Evolutionary conservation across 345 rosid genomes (phyloP).

Genomic region (Aquilaria malaccensis): DNA sequence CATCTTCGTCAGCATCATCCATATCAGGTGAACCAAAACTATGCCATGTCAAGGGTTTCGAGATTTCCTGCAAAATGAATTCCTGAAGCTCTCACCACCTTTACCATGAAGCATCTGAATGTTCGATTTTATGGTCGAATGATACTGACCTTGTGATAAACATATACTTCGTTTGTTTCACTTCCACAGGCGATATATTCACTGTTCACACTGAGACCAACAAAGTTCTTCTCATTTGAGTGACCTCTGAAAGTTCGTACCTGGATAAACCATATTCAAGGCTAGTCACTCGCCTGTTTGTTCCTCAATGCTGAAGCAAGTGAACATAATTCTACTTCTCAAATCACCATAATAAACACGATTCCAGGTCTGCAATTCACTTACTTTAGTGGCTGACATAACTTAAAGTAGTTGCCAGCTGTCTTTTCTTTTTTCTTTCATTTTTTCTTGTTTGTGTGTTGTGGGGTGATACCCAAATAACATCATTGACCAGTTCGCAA

Average conservation of each 20-base stretch:
- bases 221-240: conserved; percentile 95
- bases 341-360: too few relatives aligned
- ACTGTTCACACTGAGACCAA: conserved; percentile 79
- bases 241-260: conserved; percentile 87
- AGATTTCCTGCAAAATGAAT: conserved; percentile 61
- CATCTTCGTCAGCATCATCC: conserved; percentile 82
- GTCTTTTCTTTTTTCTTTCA: too few relatives aligned
- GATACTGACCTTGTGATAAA: conserved; percentile 81
- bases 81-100: not conserved
- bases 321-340: too few relatives aligned
- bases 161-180: conserved; percentile 91
- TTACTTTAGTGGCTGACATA: too few relatives aligned
- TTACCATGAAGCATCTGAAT: not conserved
- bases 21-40: conserved; percentile 85
- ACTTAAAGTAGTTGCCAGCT: too few relatives aligned
- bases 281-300: too few relatives aligned
- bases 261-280: conserved; percentile 29
- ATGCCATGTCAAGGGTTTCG: conserved; percentile 74
- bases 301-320: too few relatives aligned
- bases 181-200: conserved; percentile 95
- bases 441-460: too few relatives aligned
- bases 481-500: too few relatives aligned
- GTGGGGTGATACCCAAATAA: too few relatives aligned
- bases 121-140: not conserved
- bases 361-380: too few relatives aligned